These are phyloP conservation scores for Delonix regia DNA, from an alignment of 306 rosid genomes.

Conservation along the genomic window DNA sequence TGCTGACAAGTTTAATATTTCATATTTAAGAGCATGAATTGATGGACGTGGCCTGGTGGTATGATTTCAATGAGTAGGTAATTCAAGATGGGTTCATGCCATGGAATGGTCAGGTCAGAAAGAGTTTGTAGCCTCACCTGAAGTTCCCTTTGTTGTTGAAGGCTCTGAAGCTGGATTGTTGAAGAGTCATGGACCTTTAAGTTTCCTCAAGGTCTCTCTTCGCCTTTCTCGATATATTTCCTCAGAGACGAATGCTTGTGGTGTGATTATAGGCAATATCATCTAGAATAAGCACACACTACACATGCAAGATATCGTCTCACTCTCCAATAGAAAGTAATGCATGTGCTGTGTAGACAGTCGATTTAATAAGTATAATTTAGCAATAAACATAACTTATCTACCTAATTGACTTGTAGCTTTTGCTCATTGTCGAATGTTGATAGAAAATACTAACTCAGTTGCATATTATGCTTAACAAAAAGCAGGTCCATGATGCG, in stretches of 20 bases:
- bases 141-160: slow-evolving; percentile 74
- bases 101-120: slow-evolving; percentile 97
- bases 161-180: slow-evolving; percentile 82
- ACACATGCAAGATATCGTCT: neutral
- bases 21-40: slow-evolving; percentile 23
- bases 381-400: slow-evolving; percentile 3
- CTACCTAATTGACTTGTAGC: neutral
- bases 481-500: slow-evolving; percentile 84
- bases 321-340: slow-evolving; percentile 8
- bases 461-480: slow-evolving; percentile 14
- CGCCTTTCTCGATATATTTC: neutral
- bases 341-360: slow-evolving; percentile 17
- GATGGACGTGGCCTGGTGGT: slow-evolving; percentile 25
- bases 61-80: slow-evolving; percentile 62
- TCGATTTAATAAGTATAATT: neutral
- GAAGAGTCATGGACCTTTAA: slow-evolving; percentile 81
- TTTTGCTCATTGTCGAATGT: neutral
- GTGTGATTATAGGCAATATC: neutral
- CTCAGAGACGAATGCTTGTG: neutral
- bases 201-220: slow-evolving; percentile 84
- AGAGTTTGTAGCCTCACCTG: slow-evolving; percentile 67
- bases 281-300: neutral
- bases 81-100: slow-evolving; percentile 97
- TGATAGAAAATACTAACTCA: slow-evolving; percentile 21
- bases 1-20: slow-evolving; percentile 12